phyloP scores from a whole-genome alignment of 768 basidiomycete genomes.

The Lactarius sanguifluus region DNA sequence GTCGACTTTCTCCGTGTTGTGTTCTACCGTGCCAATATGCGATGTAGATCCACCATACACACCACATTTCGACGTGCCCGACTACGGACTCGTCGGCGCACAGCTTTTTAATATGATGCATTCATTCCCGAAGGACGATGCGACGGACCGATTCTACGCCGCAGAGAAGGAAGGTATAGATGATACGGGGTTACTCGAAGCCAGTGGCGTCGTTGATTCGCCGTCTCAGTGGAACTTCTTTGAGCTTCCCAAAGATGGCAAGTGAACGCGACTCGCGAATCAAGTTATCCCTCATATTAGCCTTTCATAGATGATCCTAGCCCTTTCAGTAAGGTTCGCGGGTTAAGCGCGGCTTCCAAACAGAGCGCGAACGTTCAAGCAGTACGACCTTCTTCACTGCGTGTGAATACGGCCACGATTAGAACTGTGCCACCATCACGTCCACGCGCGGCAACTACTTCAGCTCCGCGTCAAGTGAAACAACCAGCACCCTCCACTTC shows the following conservation, averaged over 20 bases:
- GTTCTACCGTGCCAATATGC: neutral
- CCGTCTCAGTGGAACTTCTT: constrained; percentile 22
- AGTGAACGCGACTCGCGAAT: neutral
- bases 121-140: constrained; percentile 39
- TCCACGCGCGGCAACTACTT: neutral
- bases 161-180: constrained; percentile 22
- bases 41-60: constrained; percentile 43
- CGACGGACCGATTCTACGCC: constrained; percentile 32
- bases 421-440: neutral
- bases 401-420: neutral
- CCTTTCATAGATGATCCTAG: constrained; percentile 14
- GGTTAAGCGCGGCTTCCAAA: neutral
- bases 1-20: neutral
- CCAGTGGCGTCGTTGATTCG: constrained; percentile 18
- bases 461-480: neutral
- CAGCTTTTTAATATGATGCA: constrained; percentile 40
- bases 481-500: constrained; percentile 1
- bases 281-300: neutral
- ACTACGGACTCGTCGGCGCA: constrained; percentile 46
- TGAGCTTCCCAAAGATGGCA: constrained; percentile 21
- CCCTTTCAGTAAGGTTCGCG: constrained; percentile 1
- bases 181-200: constrained; percentile 20
- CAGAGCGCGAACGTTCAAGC: neutral
- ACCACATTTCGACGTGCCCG: constrained; percentile 50
- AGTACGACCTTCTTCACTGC: neutral